These are phyloP conservation scores for Aspergillus calidoustus DNA, from an alignment of 2,329 filamentous ascomycete species.

Conservation along the genomic window DNA sequence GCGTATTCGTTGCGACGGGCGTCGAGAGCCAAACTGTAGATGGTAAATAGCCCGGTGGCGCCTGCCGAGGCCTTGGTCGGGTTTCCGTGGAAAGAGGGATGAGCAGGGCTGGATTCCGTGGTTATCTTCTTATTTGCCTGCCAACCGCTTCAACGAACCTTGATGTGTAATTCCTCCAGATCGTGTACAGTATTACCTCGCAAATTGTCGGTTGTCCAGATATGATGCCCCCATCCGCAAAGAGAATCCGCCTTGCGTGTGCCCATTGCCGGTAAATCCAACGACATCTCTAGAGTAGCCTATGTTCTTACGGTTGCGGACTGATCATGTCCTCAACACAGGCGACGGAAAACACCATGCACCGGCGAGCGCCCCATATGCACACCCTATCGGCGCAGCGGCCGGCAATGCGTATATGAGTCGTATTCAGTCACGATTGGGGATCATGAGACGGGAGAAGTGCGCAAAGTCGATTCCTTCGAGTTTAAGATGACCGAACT, in stretches of 20 bases:
- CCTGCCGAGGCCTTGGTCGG: background rate
- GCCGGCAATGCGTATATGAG: constrained; percentile 31
- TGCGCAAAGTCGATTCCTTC: too few relatives aligned
- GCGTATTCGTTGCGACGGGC: constrained; percentile 14
- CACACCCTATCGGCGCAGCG: constrained; percentile 33
- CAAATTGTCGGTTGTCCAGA: background rate
- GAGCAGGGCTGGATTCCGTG: too few relatives aligned
- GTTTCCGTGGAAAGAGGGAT: too few relatives aligned
- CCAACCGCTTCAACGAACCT: too few relatives aligned
- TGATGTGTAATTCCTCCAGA: too few relatives aligned
- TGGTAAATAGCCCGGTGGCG: too few relatives aligned
- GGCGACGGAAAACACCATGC: constrained; percentile 33
- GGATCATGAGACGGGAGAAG: too few relatives aligned
- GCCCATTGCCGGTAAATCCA: constrained; percentile 33
- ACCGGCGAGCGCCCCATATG: constrained; percentile 31
- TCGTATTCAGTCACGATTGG: constrained; percentile 22
- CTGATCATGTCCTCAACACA: constrained; percentile 7
- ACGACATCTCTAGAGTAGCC: background rate
- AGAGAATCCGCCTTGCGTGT: constrained; percentile 37
- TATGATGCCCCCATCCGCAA: constrained; percentile 15
- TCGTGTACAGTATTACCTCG: background rate
- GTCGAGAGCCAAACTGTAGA: constrained; percentile 13
- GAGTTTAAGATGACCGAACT: too few relatives aligned
- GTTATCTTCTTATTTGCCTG: too few relatives aligned
- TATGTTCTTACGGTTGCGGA: too few relatives aligned